Percentiles rank a stretch among this genome's conserved stretches.
Evolutionary conservation across 805 yeast species (phyloP).

Genomic region (Zygoascus tannicola): DNA sequence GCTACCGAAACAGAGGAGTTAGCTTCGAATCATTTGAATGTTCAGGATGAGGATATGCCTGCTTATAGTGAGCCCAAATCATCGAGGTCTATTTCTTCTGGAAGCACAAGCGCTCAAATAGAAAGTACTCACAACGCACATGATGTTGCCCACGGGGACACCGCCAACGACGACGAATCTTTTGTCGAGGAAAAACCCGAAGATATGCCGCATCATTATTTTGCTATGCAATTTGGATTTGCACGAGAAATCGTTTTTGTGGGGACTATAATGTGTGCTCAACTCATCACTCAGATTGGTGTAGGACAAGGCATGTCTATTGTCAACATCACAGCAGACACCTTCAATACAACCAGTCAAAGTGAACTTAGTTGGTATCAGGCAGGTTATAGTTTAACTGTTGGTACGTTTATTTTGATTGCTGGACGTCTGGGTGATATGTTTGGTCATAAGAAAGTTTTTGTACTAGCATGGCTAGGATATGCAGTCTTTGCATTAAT

Average conservation of each 20-base stretch:
- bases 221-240: not conserved
- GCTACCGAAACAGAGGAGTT: too few species aligned
- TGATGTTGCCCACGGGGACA: not conserved
- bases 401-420: conserved; percentile 62
- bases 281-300: conserved; percentile 33
- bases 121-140: too few species aligned
- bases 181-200: not conserved
- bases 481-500: conserved; percentile 48
- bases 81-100: too few species aligned
- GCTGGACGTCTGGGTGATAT: conserved; percentile 68
- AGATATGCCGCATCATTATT: not conserved
- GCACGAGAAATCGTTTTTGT: conserved; percentile 21
- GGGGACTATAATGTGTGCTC: conserved; percentile 23
- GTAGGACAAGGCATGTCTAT: conserved; percentile 28
- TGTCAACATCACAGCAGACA: conserved; percentile 24
- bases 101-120: too few species aligned
- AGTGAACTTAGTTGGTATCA: conserved; percentile 50
- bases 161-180: not conserved
- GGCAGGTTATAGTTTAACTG: conserved; percentile 61
- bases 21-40: too few species aligned
- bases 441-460: conserved; percentile 50
- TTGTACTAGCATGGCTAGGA: conserved; percentile 49
- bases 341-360: conserved; percentile 23
- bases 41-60: too few species aligned
- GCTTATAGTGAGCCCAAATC: too few species aligned